phyloP scores from a whole-genome alignment of 2,329 filamentous ascomycete species.

The Cladosporium sp. region DNA sequence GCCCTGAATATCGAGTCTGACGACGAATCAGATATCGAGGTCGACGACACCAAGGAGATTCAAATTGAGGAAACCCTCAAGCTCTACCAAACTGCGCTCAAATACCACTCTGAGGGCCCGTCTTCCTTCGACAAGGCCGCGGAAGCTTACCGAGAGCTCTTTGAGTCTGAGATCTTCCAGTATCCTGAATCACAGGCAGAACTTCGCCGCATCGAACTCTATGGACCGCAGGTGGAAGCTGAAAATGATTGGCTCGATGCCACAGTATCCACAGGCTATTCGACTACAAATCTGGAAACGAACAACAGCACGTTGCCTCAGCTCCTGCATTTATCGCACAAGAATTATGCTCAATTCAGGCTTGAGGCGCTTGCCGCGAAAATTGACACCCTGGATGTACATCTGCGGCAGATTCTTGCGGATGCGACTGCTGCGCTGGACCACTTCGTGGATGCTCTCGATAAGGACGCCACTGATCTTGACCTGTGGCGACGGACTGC shows the following conservation, averaged over 20 bases:
- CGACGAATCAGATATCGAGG: conserved; percentile 80
- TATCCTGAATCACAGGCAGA: conserved; percentile 84
- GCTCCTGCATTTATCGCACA: conserved; percentile 87
- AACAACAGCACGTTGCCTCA: conserved; percentile 77
- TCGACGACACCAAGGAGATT: conserved; percentile 92
- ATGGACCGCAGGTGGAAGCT: conserved; percentile 38
- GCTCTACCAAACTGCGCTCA: conserved; percentile 84
- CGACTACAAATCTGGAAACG: conserved; percentile 57
- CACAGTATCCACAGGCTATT: conserved; percentile 27
- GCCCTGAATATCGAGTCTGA: conserved; percentile 93
- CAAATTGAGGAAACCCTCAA: conserved; percentile 97
- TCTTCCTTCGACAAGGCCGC: conserved; percentile 67
- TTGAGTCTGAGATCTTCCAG: conserved; percentile 88
- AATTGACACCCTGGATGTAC: conserved; percentile 21
- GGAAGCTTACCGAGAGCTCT: conserved; percentile 75
- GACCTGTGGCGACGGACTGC: conserved; percentile 58
- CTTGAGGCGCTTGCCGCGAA: conserved; percentile 52
- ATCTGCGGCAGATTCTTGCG: conserved; percentile 25
- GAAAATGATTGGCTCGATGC: conserved; percentile 27
- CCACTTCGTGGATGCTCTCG: conserved; percentile 56
- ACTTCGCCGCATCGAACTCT: conserved; percentile 63
- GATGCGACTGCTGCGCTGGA: conserved; percentile 41
- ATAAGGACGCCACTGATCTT: conserved; percentile 58
- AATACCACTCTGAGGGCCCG: conserved; percentile 82
- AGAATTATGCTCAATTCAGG: conserved; percentile 88